Conservation (phyloP, 2,329 filamentous ascomycete genomes). For the Sordariomycetes sp. region DNA sequence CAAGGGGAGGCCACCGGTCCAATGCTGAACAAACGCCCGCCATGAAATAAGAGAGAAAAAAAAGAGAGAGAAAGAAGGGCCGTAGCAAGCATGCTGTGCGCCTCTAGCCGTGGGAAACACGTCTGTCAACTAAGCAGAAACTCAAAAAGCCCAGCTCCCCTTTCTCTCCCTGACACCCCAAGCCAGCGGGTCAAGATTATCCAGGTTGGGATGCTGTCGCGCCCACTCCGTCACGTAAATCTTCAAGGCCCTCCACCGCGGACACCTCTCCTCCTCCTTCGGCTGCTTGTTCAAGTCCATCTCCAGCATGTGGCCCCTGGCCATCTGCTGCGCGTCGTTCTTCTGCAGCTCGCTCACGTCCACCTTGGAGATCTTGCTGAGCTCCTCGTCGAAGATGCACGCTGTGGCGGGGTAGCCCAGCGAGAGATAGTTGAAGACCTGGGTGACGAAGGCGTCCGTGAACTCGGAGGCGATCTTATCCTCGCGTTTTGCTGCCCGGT, state of each 20-base stretch:
- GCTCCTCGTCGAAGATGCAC: slow-evolving; percentile 72
- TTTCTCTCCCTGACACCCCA: slow-evolving; percentile 61
- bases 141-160: slow-evolving; percentile 64
- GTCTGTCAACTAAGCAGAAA: not conserved
- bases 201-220: slow-evolving; percentile 70
- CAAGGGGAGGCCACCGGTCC: not conserved
- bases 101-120: not conserved
- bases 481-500: too few species aligned
- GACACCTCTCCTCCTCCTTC: slow-evolving; percentile 44
- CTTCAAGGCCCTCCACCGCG: slow-evolving; percentile 76
- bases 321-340: slow-evolving; percentile 54
- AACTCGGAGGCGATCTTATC: slow-evolving; percentile 59
- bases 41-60: not conserved
- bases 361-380: slow-evolving; percentile 71
- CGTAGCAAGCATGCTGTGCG: too few species aligned
- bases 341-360: slow-evolving; percentile 57
- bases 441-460: slow-evolving; percentile 76
- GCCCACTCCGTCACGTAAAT: slow-evolving; percentile 86
- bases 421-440: slow-evolving; percentile 95
- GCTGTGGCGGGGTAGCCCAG: slow-evolving; percentile 85
- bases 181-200: slow-evolving; percentile 46
- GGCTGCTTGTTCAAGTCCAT: slow-evolving; percentile 33
- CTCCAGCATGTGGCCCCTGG: slow-evolving; percentile 65
- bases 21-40: not conserved
- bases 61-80: not conserved